Conservation (phyloP, 2,329 filamentous ascomycete genomes). For the Mycosphaerella sp. region DNA sequence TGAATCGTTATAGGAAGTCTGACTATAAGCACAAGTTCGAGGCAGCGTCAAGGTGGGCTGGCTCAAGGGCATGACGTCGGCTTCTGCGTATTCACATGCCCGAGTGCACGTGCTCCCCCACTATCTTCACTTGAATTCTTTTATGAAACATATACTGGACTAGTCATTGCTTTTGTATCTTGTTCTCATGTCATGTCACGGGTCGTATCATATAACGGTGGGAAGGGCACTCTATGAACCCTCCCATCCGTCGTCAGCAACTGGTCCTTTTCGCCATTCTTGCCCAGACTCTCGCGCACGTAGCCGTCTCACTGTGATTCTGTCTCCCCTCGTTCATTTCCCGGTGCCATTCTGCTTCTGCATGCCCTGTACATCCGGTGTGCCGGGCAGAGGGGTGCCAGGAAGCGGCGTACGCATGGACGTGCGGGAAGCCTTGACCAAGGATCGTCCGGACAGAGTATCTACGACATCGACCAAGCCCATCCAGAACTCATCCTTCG, state of each 20-base stretch:
- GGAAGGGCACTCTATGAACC: no score
- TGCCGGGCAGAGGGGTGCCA: slow-evolving; percentile 13
- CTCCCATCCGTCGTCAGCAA: no score
- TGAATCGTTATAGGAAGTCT: not conserved
- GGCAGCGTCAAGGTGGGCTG: not conserved
- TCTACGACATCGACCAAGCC: slow-evolving; percentile 74
- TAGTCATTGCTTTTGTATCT: no score
- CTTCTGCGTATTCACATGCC: not conserved
- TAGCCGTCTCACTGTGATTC: not conserved
- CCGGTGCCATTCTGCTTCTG: slow-evolving; percentile 9
- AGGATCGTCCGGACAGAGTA: slow-evolving; percentile 65
- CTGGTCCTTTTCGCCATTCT: no score
- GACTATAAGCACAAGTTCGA: not conserved
- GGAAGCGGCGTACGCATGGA: slow-evolving; percentile 9
- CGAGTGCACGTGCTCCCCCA: not conserved
- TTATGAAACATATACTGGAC: no score
- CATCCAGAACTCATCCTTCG: slow-evolving; percentile 80
- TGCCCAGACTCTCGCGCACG: slow-evolving; percentile 12
- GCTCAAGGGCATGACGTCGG: not conserved
- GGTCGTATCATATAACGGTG: no score
- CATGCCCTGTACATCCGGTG: not conserved
- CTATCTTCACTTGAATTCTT: not conserved
- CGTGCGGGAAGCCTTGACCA: slow-evolving; percentile 17
- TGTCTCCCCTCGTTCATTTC: slow-evolving; percentile 2
- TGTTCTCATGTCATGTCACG: no score